Evolutionary conservation across 495 filamentous ascomycete species (phyloP).

Genomic region (Talaromyces trachyspermus): DNA sequence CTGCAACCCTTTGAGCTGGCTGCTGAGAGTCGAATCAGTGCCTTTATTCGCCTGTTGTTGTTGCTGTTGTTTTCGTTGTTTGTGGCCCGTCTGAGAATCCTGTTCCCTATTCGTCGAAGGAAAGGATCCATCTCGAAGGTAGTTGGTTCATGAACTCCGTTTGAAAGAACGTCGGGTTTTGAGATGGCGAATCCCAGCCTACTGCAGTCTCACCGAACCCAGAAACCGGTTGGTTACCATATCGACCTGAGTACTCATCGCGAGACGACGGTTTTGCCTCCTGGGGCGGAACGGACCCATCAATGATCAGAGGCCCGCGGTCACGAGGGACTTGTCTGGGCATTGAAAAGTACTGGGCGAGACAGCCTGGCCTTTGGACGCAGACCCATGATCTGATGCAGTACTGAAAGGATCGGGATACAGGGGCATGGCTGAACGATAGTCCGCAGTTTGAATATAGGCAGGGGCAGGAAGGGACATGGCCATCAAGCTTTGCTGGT

Average conservation of each 20-base stretch:
- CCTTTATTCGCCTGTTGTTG: slow-evolving; percentile 13
- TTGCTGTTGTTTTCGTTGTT: too few relatives aligned
- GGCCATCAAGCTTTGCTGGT: slow-evolving; percentile 37
- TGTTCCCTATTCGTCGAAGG: not conserved
- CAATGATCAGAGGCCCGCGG: slow-evolving; percentile 37
- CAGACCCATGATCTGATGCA: slow-evolving; percentile 17
- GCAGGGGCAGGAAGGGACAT: slow-evolving; percentile 39
- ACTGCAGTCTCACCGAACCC: slow-evolving; percentile 37
- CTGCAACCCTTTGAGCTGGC: slow-evolving; percentile 32
- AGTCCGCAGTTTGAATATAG: slow-evolving; percentile 33
- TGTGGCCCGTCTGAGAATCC: not conserved
- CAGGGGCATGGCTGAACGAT: slow-evolving; percentile 29
- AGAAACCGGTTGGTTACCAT: slow-evolving; percentile 24
- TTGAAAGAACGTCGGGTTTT: slow-evolving; percentile 36
- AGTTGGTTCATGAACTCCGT: slow-evolving; percentile 31
- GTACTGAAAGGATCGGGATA: slow-evolving; percentile 19
- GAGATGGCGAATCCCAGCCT: slow-evolving; percentile 34
- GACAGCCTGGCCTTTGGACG: slow-evolving; percentile 12
- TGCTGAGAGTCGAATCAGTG: slow-evolving; percentile 29
- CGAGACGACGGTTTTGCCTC: slow-evolving; percentile 22
- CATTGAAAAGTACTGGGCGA: slow-evolving; percentile 13
- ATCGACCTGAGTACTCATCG: slow-evolving; percentile 26
- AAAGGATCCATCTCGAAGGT: slow-evolving; percentile 30
- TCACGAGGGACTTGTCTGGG: slow-evolving; percentile 14
- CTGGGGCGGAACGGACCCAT: slow-evolving; percentile 36